Base-by-base conservation (phyloP, 352 stramenopile genomes). In the Phytophthora cryptogea region DNA sequence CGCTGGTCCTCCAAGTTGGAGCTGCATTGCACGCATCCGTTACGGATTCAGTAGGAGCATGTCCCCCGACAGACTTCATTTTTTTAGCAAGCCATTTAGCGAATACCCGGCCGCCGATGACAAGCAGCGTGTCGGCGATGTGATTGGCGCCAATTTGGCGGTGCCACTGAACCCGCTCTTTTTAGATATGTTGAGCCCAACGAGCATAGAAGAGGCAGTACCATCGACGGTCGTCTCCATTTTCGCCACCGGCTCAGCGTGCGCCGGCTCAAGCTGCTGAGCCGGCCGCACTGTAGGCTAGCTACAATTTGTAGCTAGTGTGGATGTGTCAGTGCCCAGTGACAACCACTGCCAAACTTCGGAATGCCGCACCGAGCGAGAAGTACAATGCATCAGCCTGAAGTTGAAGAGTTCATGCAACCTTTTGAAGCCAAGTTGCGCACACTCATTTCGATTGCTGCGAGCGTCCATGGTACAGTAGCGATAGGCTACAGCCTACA, bases 221-320 rank as follows among this genome's bases (percentile, higher is more conserved):
- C 5, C n/a, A 10, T 16, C n/a, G 30, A 41, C 44, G 44, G 54
- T 62, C 54, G 54, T 62, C 54, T 54, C 42, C 54, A 54, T 43
- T 62, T 28, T 57, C 40, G 39, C 54, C 54, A 64, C 56, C 47
- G 44, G 53, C 27, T 47, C 54, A 62, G 40, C 4, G 11, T 14
- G 13, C 13, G 26, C 27, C 26, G 28, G 48, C 35, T 46, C 48
- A 55, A 23, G 1, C 27, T 49, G 14, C 5, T 13, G 53, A 47
- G 42, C 23, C 53, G 31, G 20, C 5, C 0, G 35, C 35, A 41
- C 2, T 23, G 20, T 23, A 23, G 20, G 20, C 20, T 23, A 23
- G 20, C 20, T 23, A 23, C 20, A 23, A 23, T 23, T 23, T 23
- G 20, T 23, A 23, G 20, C 20, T 23, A 2, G 17, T 6, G 35